These are phyloP conservation scores for Lophiotrema nucula DNA, from an alignment of 495 filamentous ascomycete species.

Conservation along the genomic window DNA sequence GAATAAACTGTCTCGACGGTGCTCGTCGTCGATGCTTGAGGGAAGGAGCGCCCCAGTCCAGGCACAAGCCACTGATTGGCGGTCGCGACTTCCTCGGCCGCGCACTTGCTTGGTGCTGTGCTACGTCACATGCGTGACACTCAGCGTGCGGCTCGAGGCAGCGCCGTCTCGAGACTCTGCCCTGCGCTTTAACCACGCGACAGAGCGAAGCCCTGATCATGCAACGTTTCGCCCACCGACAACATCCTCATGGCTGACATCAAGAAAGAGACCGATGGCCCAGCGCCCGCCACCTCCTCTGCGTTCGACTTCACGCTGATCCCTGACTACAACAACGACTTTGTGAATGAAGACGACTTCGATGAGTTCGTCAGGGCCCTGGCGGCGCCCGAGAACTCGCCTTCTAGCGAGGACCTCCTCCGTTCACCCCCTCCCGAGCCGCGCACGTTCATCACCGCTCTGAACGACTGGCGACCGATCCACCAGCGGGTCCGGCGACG, in stretches of 20 bases:
- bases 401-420: conserved; percentile 42
- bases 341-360: conserved; percentile 41
- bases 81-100: too few species aligned
- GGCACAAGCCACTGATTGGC: too few species aligned
- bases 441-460: conserved; percentile 45
- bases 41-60: too few species aligned
- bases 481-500: conserved; percentile 43
- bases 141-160: too few species aligned
- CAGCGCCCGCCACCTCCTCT: conserved; percentile 23
- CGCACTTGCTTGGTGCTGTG: too few species aligned
- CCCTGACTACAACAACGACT: conserved; percentile 46
- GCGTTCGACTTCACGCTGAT: conserved; percentile 43
- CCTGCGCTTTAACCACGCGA: too few species aligned
- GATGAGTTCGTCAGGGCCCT: conserved; percentile 45
- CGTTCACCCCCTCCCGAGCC: conserved; percentile 22
- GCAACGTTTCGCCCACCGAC: not conserved
- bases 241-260: conserved; percentile 39
- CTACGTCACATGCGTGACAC: too few species aligned
- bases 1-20: not conserved
- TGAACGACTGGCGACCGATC: conserved; percentile 50
- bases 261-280: conserved; percentile 39
- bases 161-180: too few species aligned
- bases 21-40: not conserved
- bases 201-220: conserved; percentile 10
- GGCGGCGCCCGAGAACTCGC: conserved; percentile 42